phyloP scores from a whole-genome alignment of 129 eudicot genomes.

The Tanacetum coccineum region DNA sequence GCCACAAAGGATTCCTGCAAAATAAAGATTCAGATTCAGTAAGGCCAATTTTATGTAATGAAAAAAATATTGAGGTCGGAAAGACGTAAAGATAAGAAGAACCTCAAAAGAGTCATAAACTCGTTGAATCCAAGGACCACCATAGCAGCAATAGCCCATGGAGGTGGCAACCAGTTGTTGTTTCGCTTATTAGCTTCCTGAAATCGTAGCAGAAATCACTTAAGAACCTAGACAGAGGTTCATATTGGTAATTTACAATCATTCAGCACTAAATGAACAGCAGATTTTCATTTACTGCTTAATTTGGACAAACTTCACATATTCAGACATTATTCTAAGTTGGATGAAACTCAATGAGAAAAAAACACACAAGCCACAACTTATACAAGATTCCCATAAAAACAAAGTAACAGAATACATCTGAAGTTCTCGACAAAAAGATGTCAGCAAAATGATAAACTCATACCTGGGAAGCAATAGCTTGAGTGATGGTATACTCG shows the following conservation, averaged over 20 bases:
- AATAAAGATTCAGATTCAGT: constrained; percentile 8
- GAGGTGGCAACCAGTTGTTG: constrained; percentile 99
- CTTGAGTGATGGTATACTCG: constrained; percentile 93
- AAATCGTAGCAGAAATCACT: constrained; percentile 16
- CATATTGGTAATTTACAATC: neutral
- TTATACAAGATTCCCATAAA: too few relatives aligned
- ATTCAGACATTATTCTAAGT: too few relatives aligned
- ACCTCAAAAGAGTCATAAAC: constrained; percentile 98
- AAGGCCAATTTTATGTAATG: constrained; percentile 7
- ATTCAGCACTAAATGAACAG: neutral
- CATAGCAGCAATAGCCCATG: constrained; percentile 96
- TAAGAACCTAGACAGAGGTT: neutral
- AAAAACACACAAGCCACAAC: too few relatives aligned
- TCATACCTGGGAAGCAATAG: constrained; percentile 78
- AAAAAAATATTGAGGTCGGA: neutral
- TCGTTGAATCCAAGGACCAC: constrained; percentile 84
- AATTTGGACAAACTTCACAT: too few relatives aligned
- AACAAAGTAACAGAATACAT: too few relatives aligned
- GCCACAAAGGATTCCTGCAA: constrained; percentile 83
- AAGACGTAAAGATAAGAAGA: constrained; percentile 13
- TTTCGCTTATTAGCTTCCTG: constrained; percentile 96
- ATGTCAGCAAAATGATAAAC: neutral
- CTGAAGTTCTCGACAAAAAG: too few relatives aligned
- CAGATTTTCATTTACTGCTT: neutral
- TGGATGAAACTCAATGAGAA: neutral